phyloP scores from a whole-genome alignment of 75 land plant genomes.

The Ceratopteris richardii region DNA sequence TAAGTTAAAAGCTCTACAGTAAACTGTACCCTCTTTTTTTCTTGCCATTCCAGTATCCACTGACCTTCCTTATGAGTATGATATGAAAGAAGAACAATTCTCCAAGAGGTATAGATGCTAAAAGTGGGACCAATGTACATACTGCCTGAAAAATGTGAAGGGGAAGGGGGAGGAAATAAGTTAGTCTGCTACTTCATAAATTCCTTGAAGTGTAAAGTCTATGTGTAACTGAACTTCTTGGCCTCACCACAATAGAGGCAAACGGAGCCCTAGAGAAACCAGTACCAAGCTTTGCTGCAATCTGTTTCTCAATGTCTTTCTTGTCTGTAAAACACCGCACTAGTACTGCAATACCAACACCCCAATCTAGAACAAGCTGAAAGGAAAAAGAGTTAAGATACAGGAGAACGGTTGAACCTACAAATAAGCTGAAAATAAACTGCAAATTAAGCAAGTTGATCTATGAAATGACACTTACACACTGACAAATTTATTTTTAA shows the following conservation, averaged over 20 bases:
- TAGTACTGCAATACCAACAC: conserved; percentile 47
- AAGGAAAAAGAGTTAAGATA: not conserved
- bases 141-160: conserved; percentile 30
- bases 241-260: conserved; percentile 49
- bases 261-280: conserved; percentile 54
- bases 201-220: no score
- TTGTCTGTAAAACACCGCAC: conserved; percentile 48
- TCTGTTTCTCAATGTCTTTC: conserved; percentile 36
- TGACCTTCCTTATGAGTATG: conserved; percentile 60
- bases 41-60: not conserved
- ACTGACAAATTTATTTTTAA: no score
- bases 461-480: no score
- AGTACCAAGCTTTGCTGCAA: conserved; percentile 49
- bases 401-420: no score
- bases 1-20: not conserved
- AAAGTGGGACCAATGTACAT: conserved; percentile 46
- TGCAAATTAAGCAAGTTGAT: not conserved
- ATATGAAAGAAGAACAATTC: conserved; percentile 75
- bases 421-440: not conserved
- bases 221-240: not conserved
- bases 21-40: not conserved
- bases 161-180: not conserved
- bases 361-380: conserved; percentile 63
- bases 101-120: conserved; percentile 55
- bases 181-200: not conserved